Evolutionary conservation across 768 basidiomycete species (phyloP).

Genomic region (Lentinula raphanica): DNA sequence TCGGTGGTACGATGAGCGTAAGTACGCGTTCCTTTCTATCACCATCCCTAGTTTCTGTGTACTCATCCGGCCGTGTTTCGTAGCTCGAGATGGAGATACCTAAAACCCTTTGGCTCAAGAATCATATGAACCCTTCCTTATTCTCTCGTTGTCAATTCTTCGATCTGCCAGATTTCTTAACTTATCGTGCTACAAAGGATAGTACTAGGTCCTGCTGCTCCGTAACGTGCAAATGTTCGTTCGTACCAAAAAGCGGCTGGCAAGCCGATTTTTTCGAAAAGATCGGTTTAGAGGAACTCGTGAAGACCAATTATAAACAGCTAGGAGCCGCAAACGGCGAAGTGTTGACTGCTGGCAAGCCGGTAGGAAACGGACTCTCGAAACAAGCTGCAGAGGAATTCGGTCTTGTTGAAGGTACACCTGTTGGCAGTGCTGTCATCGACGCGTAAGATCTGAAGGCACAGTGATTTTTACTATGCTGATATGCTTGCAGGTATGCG

Average conservation of each 20-base stretch:
- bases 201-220: slow-evolving; percentile 84
- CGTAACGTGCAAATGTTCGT: slow-evolving; percentile 93
- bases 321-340: slow-evolving; percentile 64
- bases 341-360: slow-evolving; percentile 66
- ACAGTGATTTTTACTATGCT: no score
- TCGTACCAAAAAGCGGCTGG: slow-evolving; percentile 85
- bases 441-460: slow-evolving; percentile 57
- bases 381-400: slow-evolving; percentile 77
- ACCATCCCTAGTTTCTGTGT: background rate
- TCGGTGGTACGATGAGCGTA: slow-evolving; percentile 95
- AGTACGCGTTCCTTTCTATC: slow-evolving; percentile 18
- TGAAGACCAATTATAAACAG: slow-evolving; percentile 63
- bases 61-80: background rate
- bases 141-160: slow-evolving; percentile 81
- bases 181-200: slow-evolving; percentile 82
- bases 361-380: slow-evolving; percentile 5
- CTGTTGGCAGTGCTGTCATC: slow-evolving; percentile 92
- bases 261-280: slow-evolving; percentile 78
- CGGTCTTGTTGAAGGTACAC: slow-evolving; percentile 78
- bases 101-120: slow-evolving; percentile 95
- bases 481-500: slow-evolving; percentile 54
- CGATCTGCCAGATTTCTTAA: slow-evolving; percentile 94
- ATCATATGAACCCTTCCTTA: slow-evolving; percentile 64
- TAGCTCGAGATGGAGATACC: slow-evolving; percentile 98
- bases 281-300: slow-evolving; percentile 76